Conservation (phyloP, 2,329 filamentous ascomycete species). For the Cladosporium sp. region DNA sequence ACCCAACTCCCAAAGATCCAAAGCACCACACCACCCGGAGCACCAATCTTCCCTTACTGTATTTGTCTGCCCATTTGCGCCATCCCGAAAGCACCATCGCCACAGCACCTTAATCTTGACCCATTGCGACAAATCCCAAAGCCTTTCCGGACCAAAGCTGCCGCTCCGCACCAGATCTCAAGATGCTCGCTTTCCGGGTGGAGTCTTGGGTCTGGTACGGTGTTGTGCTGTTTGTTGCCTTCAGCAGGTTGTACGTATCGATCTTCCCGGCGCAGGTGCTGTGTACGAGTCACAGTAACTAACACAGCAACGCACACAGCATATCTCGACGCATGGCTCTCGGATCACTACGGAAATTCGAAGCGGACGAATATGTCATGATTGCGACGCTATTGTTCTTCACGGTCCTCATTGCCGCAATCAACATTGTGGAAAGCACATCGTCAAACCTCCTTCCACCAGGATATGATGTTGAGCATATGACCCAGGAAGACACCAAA, state of each 20-base stretch:
- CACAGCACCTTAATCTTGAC: background rate
- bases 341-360: conserved; percentile 49
- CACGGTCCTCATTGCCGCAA: conserved; percentile 51
- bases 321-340: conserved; percentile 48
- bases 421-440: conserved; percentile 45
- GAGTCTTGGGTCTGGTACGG: conserved; percentile 52
- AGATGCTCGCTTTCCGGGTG: conserved; percentile 39
- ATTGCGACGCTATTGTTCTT: conserved; percentile 51
- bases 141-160: background rate
- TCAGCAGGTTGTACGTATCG: conserved; percentile 43
- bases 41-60: background rate
- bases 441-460: conserved; percentile 47
- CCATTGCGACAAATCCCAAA: background rate
- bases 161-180: background rate
- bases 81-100: background rate
- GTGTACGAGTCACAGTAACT: background rate
- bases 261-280: too few relatives aligned
- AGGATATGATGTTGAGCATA: conserved; percentile 46
- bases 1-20: background rate
- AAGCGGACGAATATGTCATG: conserved; percentile 62
- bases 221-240: conserved; percentile 42
- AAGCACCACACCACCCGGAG: background rate
- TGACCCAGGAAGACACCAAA: conserved; percentile 32
- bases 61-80: background rate
- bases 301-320: conserved; percentile 28